Base-by-base conservation (phyloP, 139 green algal species). In the Raphidocelis subcapitata region DNA sequence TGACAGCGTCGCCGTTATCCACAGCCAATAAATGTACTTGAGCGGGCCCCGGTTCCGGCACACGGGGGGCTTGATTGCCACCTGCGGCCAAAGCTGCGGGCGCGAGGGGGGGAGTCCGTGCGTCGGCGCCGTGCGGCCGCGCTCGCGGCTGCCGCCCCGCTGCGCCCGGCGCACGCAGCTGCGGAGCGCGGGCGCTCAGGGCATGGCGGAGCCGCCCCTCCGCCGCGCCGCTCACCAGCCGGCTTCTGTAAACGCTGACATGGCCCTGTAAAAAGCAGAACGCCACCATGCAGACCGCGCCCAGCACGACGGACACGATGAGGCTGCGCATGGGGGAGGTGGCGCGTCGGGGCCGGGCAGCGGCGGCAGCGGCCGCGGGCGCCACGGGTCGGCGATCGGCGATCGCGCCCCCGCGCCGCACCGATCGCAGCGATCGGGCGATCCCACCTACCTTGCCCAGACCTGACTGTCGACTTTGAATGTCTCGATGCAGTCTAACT, bases 231-330 rank as follows among this genome's bases (percentile, higher is more conserved):
- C 70, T 77, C 33, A 77, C 70, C 63, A 72, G 21, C 23, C 72
- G 31, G 41, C 51, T 47, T 33, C 63, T 65, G 72, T 78, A 78
- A 2, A 78, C 63, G 57, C 72, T 72, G 52, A 72, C 52, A 33
- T 72, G 72, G 2, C 49, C 52, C 63, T 78, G 72, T 51, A 72
- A 28, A 14, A 59, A 78, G 72, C 72, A 78, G 36, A 78, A 78
- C 20, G 35, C 72, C 36, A 26, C 63, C 24, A 78, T 3, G 32
- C 62, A 78, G 3, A 72, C 15, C 18, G 60, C 12, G 10, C 72
- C 72, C 24, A 33, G 26, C 3, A 49, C 52, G 2, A 29, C 72
- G 18, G 29, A 71, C 24, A 52, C 67, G 26, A 72, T 51, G 51
- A 78, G 72, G n/a, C 62, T 72, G 72, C 61, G 60, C 28, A n/a